Conservation (phyloP, 1,139 yeast species). For the Geotrichum citri-aurantii region DNA sequence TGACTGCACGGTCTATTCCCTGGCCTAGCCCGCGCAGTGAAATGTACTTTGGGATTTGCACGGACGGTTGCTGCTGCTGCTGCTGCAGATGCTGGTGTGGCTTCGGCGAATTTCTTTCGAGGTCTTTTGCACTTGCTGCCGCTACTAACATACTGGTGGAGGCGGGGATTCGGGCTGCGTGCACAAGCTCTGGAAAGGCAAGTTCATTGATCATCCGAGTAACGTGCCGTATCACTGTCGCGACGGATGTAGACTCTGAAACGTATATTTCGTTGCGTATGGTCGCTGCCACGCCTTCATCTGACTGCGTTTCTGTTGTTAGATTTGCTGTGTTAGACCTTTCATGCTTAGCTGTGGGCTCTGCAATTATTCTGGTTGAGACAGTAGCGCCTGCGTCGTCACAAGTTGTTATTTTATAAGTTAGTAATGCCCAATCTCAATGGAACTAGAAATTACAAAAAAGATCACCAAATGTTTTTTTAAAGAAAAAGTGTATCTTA, state of each 20-base stretch:
- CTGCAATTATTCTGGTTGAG: neutral
- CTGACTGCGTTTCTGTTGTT: neutral
- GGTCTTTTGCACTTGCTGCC: neutral
- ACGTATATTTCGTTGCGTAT: conserved; percentile 11
- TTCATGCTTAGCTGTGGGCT: neutral
- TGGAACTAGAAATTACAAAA: neutral
- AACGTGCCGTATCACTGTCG: conserved; percentile 12
- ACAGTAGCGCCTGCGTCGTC: neutral
- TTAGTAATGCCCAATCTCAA: neutral
- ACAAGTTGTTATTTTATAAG: neutral
- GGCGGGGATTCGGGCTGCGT: conserved; percentile 23
- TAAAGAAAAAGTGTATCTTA: too few relatives aligned
- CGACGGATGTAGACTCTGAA: conserved; percentile 11
- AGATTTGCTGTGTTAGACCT: neutral
- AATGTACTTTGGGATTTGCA: conserved; percentile 21
- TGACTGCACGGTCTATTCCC: conserved; percentile 32
- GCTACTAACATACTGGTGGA: conserved; percentile 20
- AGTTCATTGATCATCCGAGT: conserved; percentile 8
- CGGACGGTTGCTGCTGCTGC: neutral
- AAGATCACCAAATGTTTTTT: neutral
- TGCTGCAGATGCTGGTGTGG: neutral
- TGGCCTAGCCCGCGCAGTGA: conserved; percentile 33
- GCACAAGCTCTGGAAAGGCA: conserved; percentile 26
- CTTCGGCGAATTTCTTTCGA: neutral
- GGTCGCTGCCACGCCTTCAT: neutral